Percentiles rank a stretch among this genome's conserved stretches.
Conservation (phyloP, 2,329 filamentous ascomycete genomes). For the Cylindrodendrum hubeiense region DNA sequence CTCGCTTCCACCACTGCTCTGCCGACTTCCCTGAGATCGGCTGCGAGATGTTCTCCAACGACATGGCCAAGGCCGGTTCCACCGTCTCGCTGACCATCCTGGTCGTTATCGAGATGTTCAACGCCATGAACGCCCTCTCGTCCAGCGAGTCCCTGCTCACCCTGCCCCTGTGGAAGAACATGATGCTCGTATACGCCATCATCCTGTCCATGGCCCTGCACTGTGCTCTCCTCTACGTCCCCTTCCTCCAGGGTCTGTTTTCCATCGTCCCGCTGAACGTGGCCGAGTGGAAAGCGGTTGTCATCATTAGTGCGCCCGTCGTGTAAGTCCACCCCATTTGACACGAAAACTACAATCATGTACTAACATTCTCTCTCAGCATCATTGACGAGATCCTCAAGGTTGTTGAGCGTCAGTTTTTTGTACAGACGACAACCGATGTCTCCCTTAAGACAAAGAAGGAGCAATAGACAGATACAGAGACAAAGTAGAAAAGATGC, state of each 20-base stretch:
- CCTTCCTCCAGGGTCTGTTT: conserved; percentile 89
- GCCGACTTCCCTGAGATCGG: conserved; percentile 88
- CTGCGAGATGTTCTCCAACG: conserved; percentile 90
- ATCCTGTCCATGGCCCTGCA: conserved; percentile 92
- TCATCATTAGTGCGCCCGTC: conserved; percentile 90
- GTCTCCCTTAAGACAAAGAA: conserved; percentile 63
- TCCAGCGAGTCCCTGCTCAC: conserved; percentile 95
- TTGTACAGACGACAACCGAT: conserved; percentile 64
- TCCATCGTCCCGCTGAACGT: conserved; percentile 88
- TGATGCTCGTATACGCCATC: conserved; percentile 98
- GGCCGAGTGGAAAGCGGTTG: conserved; percentile 92
- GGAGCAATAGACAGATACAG: conserved; percentile 57
- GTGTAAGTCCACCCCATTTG: conserved; percentile 72
- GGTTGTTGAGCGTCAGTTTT: conserved; percentile 76
- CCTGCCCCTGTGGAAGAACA: conserved; percentile 96
- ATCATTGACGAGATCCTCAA: conserved; percentile 89
- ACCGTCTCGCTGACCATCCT: conserved; percentile 93
- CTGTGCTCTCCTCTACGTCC: conserved; percentile 92
- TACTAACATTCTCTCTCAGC: conserved; percentile 56
- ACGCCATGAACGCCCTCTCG: conserved; percentile 97
- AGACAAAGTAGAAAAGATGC: conserved; percentile 33
- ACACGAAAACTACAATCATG: background rate
- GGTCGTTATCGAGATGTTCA: conserved; percentile 99
- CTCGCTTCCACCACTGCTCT: conserved; percentile 94
- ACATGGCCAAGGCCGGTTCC: conserved; percentile 88